Base-by-base conservation (phyloP, 2,329 filamentous ascomycete species). In the Eutypa lata region DNA sequence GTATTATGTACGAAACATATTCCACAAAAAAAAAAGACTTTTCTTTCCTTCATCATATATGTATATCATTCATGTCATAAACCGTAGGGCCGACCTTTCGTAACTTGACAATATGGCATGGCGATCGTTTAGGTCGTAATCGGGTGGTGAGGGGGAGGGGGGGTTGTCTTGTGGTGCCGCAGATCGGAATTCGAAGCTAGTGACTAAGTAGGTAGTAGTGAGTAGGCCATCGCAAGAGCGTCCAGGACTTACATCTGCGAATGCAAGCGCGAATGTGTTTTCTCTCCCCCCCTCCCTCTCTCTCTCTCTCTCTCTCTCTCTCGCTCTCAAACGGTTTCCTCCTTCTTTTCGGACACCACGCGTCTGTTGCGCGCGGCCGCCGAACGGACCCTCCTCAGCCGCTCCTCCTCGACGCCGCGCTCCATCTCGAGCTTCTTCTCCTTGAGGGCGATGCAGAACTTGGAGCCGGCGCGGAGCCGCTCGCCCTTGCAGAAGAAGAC, bases 381-480 rank as follows among this genome's bases (percentile, higher is more conserved):
- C 6, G 31, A 46, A 24, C 63, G 63, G 8, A 35, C 50, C 26
- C 21, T 55, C 47, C 43, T 54, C 42, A 38, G 33, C 38, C 51
- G 52, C 57, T 73, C 65, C 46, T 72, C 71, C 38, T 76, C 71
- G 8, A 70, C 68, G 51, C 64, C 71, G 13, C 67, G 65, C 50
- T 71, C 65, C 69, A 78, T 68, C 57, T 78, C 75, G 26, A 73
- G 73, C 60, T 79, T 83, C 53, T 73, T 69, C 65, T 79, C 69
- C 50, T 73, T 73, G 51, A 89, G 65, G 46, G 81, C 81, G 60
- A 82, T 80, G 60, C 85, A 89, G 60, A 88, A 89, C 54, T 73
- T 77, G 49, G 79, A 84, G 11, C 76, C 76, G 22, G 73, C 76
- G 22, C 85, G 75, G 43, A 89, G 81, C 37, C 61, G 66, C 42